A percentile compares a stretch with the other conserved stretches of the same genome.
Conservation (phyloP, 139 green algal genomes). For the Picocystis salinarum region DNA sequence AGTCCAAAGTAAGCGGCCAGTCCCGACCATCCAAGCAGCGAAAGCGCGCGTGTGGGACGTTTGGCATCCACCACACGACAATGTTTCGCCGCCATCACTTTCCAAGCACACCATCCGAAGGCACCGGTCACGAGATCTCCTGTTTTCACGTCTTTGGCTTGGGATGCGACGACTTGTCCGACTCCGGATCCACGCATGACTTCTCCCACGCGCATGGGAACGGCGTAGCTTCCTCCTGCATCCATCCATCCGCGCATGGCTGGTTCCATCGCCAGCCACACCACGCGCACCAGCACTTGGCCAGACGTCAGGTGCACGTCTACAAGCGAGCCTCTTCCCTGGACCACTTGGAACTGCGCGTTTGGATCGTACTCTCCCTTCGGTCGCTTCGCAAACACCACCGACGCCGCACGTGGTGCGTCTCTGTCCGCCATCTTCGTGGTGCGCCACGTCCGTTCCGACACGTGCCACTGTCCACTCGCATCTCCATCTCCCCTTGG, state of each 20-base stretch:
- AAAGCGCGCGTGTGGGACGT: background rate
- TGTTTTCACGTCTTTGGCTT: background rate
- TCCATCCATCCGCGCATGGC: background rate
- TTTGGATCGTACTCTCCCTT: too few species aligned
- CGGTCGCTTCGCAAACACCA: too few species aligned
- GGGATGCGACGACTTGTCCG: background rate
- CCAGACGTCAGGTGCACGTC: too few species aligned
- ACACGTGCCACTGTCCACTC: too few species aligned
- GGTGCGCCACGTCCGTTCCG: too few species aligned
- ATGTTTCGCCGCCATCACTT: background rate
- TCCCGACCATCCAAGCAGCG: background rate
- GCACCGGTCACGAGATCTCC: background rate
- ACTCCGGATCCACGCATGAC: background rate
- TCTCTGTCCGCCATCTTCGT: too few species aligned
- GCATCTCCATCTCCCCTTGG: too few species aligned
- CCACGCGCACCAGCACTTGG: background rate
- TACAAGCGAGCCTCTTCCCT: too few species aligned
- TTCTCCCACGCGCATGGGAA: background rate
- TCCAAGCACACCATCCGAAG: background rate
- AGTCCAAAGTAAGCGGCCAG: slow-evolving; percentile 13
- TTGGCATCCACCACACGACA: background rate
- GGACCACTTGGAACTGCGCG: too few species aligned
- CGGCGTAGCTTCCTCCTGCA: background rate
- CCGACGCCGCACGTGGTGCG: too few species aligned
- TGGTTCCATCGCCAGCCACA: background rate